Conservation (phyloP, 768 basidiomycete genomes). For the Multifurca ochricompacta region DNA sequence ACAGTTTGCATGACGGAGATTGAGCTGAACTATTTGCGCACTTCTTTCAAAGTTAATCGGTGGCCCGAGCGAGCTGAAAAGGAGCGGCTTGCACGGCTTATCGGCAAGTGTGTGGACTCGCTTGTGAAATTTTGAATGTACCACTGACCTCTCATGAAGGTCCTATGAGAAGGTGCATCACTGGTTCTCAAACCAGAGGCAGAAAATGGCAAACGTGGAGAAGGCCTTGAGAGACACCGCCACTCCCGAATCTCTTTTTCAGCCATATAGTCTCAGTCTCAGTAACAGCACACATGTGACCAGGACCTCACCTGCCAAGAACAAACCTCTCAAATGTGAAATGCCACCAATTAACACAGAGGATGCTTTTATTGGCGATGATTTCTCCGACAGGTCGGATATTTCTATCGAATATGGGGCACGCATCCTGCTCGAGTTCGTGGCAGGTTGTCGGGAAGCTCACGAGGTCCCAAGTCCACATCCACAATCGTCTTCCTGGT, state of each 20-base stretch:
- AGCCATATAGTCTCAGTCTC: not conserved
- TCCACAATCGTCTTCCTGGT: not conserved
- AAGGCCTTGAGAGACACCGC: not conserved
- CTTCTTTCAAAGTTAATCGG: slow-evolving; percentile 12
- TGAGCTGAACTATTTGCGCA: slow-evolving; percentile 4
- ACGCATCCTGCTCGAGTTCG: slow-evolving; percentile 13
- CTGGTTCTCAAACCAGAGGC: slow-evolving; percentile 18
- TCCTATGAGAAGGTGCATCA: slow-evolving; percentile 14
- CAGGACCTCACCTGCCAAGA: not conserved
- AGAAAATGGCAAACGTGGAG: slow-evolving; percentile 13
- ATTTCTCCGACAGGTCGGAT: slow-evolving; percentile 8
- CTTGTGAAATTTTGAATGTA: not conserved
- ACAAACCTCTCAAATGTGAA: not conserved
- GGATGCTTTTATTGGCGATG: not conserved
- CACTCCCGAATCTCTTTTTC: not conserved
- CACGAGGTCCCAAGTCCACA: slow-evolving; percentile 1
- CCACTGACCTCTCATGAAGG: not conserved
- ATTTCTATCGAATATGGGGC: slow-evolving; percentile 14
- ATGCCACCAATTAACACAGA: not conserved
- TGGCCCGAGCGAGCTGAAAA: slow-evolving; percentile 16
- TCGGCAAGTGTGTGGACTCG: slow-evolving; percentile 10
- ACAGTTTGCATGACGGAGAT: slow-evolving; percentile 13
- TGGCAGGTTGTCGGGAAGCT: slow-evolving; percentile 3
- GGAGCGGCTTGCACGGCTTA: slow-evolving; percentile 11
- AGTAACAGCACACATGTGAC: not conserved